Evolutionary conservation across 192 early-diverging fungal species (phyloP).

Genomic region (Entomortierella parvispora): DNA sequence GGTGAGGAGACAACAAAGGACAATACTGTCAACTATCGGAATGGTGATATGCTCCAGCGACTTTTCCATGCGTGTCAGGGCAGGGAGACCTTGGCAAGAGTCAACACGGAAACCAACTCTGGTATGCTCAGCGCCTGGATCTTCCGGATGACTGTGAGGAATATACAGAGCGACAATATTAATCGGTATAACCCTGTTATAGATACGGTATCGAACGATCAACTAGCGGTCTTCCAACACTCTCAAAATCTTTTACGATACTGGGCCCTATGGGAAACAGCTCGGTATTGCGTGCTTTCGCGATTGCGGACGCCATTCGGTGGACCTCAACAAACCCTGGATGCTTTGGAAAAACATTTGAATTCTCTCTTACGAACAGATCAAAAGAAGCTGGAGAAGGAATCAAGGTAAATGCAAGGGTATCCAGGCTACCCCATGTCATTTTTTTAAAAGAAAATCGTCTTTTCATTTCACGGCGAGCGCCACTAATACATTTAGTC

Average conservation of each 20-base stretch:
- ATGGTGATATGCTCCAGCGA: conserved; percentile 56
- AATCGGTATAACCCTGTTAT: background rate
- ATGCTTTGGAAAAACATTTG: conserved; percentile 58
- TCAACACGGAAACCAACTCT: conserved; percentile 25
- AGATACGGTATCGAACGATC: conserved; percentile 25
- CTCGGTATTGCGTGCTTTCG: conserved; percentile 78
- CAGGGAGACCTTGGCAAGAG: conserved; percentile 29
- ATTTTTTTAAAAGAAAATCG: background rate
- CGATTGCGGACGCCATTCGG: conserved; percentile 81
- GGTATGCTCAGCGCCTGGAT: conserved; percentile 13
- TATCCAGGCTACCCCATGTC: background rate
- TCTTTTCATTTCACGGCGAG: no score
- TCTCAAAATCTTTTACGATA: conserved; percentile 64
- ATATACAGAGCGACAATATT: no score
- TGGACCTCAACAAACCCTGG: conserved; percentile 71
- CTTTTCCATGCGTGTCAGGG: conserved; percentile 71
- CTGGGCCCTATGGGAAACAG: conserved; percentile 82
- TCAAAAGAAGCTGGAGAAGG: background rate
- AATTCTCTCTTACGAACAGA: conserved; percentile 39
- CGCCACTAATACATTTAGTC: no score
- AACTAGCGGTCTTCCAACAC: conserved; percentile 32
- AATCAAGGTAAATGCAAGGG: conserved; percentile 3
- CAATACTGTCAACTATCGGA: conserved; percentile 8
- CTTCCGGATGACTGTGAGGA: background rate
- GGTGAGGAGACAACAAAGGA: conserved; percentile 26